These are phyloP conservation scores for Discostella pseudostelligera DNA, from an alignment of 108 stramenopile genomes.

Conservation along the genomic window DNA sequence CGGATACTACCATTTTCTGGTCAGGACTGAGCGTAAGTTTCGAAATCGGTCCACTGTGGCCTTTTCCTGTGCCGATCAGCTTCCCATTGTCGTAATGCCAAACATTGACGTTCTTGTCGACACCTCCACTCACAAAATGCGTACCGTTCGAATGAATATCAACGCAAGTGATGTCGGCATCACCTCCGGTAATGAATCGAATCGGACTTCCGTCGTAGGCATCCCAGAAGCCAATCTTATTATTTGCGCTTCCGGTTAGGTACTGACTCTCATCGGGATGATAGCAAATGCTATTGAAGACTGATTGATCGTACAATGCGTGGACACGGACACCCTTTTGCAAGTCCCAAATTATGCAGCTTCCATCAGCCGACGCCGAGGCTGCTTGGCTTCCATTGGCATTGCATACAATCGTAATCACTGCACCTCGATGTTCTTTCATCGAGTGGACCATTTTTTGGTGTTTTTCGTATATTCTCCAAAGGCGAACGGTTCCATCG, in stretches of 20 bases:
- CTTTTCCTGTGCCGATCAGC: constrained; percentile 53
- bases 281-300: constrained; percentile 70
- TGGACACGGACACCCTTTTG: constrained; percentile 62
- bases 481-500: constrained; percentile 85
- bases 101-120: constrained; percentile 77
- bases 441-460: constrained; percentile 79
- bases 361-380: constrained; percentile 81
- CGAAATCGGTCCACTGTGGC: constrained; percentile 73
- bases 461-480: constrained; percentile 71
- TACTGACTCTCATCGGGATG: constrained; percentile 90
- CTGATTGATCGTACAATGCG: constrained; percentile 82
- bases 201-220: constrained; percentile 79
- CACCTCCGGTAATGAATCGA: constrained; percentile 81
- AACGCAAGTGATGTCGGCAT: constrained; percentile 69
- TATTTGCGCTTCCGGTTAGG: constrained; percentile 81
- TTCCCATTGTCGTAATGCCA: constrained; percentile 89
- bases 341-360: constrained; percentile 89
- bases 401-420: constrained; percentile 67
- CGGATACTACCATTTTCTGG: constrained; percentile 61
- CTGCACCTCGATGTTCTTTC: constrained; percentile 85
- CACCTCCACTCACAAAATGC: constrained; percentile 71
- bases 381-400: constrained; percentile 67
- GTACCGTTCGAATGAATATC: constrained; percentile 70
- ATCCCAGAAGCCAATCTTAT: constrained; percentile 90
- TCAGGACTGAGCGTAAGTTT: constrained; percentile 70